These are phyloP conservation scores for Cinnamomum micranthum DNA, from an alignment of 164 flowering plant species.

Conservation along the genomic window DNA sequence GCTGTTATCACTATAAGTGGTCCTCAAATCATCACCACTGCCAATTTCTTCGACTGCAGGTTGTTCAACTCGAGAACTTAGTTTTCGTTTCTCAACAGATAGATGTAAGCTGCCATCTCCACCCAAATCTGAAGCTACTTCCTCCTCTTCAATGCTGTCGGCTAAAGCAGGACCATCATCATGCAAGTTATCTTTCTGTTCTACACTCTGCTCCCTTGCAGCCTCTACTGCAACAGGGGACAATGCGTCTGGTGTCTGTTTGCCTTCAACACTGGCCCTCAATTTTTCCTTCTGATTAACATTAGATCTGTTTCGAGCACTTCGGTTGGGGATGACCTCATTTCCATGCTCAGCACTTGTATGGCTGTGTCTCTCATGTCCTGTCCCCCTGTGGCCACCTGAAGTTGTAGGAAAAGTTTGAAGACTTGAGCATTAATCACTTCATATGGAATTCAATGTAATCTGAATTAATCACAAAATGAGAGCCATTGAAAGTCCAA, in stretches of 20 bases:
- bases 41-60: constrained; percentile 34
- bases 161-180: constrained; percentile 28
- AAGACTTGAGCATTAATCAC: neutral
- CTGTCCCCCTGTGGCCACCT: constrained; percentile 49
- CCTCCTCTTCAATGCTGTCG: constrained; percentile 45
- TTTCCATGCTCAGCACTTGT: constrained; percentile 11
- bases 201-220: constrained; percentile 43
- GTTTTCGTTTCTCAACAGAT: constrained; percentile 41
- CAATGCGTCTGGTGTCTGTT: constrained; percentile 30
- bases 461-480: neutral
- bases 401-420: constrained; percentile 11
- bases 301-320: constrained; percentile 20
- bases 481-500: neutral
- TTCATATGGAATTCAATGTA: neutral
- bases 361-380: constrained; percentile 36
- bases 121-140: constrained; percentile 24
- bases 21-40: constrained; percentile 53
- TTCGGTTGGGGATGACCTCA: constrained; percentile 27
- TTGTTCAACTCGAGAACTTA: constrained; percentile 52
- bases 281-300: constrained; percentile 48
- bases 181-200: constrained; percentile 27
- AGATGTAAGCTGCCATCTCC: constrained; percentile 28
- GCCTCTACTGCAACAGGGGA: constrained; percentile 35
- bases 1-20: constrained; percentile 74
- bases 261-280: constrained; percentile 41